Base-by-base conservation (phyloP, 192 early-diverging fungal genomes). In the Backusella tarrabulga region DNA sequence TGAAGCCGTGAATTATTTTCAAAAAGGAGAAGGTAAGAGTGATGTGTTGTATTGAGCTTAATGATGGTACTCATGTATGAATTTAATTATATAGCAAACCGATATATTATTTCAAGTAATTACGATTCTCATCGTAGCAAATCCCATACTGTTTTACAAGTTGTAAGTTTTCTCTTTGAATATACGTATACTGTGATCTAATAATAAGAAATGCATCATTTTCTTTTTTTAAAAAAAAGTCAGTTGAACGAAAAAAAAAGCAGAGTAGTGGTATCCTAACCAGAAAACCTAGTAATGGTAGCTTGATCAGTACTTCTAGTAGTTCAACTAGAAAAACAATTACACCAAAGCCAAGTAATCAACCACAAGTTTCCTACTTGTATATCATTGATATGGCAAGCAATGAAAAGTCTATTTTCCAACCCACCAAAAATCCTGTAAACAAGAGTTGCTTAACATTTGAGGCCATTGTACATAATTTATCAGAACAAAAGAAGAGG, bases 391-490 rank as follows among this genome's bases (percentile, higher is more conserved):
- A 72, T 26, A 41, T 72, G 42, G 71, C 71, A 23, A 72, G 71
- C 15, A 72, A 72, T 72, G 71, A 72, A 19, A 72, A 72, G 15
- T 72, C 71, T 1, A 40, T 72, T 32, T 72, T 46, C 29, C 71
- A 72, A 34, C 26, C 42, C 15, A 40, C 29, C 23, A 72, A 72
- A 44, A 72, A 34, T 44, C 44, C 71, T 26, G 42, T 72, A 2
- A 72, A 72, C 71, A 72, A 72, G 42, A 72, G 71, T 29, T 72
- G 71, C 42, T 50, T 72, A 29, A 29, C 71, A 19, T 32, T 72
- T 23, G 71, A 72, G 29, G 71, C 71, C 23, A 72, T 72, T 32
- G 71, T 72, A 50, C 71, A 72, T 41, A 72, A 72, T 72, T 50
- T 72, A 72, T 72, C 71, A 50, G 71, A 72, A 50, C 14, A 15